Base-by-base conservation (phyloP, 2,329 filamentous ascomycete species). In the Gliomastix tumulicola region DNA sequence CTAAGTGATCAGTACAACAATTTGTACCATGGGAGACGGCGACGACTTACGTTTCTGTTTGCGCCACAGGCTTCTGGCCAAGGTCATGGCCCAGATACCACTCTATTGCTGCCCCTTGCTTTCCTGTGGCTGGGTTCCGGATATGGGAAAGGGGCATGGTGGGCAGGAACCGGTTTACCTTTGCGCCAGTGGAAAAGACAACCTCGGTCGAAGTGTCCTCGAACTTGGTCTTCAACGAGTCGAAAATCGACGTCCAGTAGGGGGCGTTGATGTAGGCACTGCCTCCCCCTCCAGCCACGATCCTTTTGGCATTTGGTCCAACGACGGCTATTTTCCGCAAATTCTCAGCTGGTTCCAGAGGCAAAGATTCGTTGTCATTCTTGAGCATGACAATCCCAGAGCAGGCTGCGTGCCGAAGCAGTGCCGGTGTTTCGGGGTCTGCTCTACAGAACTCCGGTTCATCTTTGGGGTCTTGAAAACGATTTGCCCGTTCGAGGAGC, bases 301-400 rank as follows among this genome's bases (percentile, higher is more conserved):
- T 15, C 15, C 25, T 12, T 15, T 28, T 28, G 13, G 25, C 25
- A 10, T 28, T 28, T 12, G 25, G 25, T 13, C 25, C 25, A 7
- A 28, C 12, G 4, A 28, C 25, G 8, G 25, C 25, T 5, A 28
- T 28, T 6, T 15, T 28, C 5, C 25, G 6, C 13, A 28, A 4
- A 13, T 15, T 28, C 25, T 28, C 25, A 12, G 25, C 13, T 15
- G 7, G 25, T 28, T 15, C 4, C 4, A 75, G 53, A 1, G 80
- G 79, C 1, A 84, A 60, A 3, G 76, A 54, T 15, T 61, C 59
- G 5, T 41, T 37, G 15, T 49, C 30, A n/a, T 49, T 45, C 37
- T 49, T 48, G 3, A 46, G 40, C 2, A 43, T 38, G 8, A 38
- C 77, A 9, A 80, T 74, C 0, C 74, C 76, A 51, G 42, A 1